These are phyloP conservation scores for Scleroderma citrinum DNA, from an alignment of 768 basidiomycete species.

Conservation along the genomic window DNA sequence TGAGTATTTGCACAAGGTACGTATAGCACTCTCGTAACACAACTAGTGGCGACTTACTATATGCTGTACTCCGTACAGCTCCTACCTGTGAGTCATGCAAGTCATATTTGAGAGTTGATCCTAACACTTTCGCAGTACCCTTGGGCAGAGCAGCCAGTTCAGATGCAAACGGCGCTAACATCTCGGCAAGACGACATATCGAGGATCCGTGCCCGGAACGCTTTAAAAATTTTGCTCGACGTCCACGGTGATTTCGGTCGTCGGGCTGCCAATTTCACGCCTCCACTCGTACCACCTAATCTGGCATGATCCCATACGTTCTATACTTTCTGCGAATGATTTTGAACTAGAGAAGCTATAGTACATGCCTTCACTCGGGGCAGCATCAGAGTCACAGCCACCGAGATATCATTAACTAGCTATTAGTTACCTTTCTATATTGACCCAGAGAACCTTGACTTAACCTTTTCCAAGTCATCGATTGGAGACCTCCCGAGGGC, in stretches of 20 bases:
- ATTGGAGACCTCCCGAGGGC: no score
- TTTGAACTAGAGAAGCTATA: background rate
- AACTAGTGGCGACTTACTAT: background rate
- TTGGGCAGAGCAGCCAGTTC: conserved; percentile 61
- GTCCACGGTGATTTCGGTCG: conserved; percentile 86
- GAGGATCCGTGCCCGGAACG: conserved; percentile 87
- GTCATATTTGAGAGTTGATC: background rate
- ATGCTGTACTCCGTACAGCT: conserved; percentile 16
- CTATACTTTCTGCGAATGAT: background rate
- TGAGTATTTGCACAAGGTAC: conserved; percentile 63
- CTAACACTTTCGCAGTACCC: conserved; percentile 56
- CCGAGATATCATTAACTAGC: no score
- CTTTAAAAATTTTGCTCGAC: conserved; percentile 85
- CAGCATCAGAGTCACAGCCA: no score
- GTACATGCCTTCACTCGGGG: no score
- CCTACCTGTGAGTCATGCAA: conserved; percentile 23
- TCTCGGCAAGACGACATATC: conserved; percentile 78
- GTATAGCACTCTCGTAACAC: conserved; percentile 13
- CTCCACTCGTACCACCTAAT: conserved; percentile 18
- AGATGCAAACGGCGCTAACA: conserved; percentile 66
- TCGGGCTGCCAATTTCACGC: conserved; percentile 37
- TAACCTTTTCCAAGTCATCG: no score
- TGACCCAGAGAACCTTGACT: no score
- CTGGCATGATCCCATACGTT: conserved; percentile 10
- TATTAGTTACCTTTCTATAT: no score